These are phyloP conservation scores for Penicillium sp. DNA, from an alignment of 2,329 filamentous ascomycete genomes.

Conservation along the genomic window DNA sequence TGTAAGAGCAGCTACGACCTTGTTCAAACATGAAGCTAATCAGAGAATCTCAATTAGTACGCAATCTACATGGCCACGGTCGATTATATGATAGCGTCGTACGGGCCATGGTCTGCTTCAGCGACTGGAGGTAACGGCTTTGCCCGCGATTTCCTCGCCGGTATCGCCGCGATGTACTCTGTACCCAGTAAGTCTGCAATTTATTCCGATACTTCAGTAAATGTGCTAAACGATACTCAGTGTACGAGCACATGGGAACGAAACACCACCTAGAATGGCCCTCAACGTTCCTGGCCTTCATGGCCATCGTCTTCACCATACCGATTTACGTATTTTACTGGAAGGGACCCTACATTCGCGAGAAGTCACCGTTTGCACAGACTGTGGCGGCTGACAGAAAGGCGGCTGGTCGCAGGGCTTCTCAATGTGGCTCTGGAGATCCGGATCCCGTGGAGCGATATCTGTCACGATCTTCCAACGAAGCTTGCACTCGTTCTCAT, in stretches of 20 bases:
- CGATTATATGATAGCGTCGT: slow-evolving; percentile 76
- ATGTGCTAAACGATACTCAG: slow-evolving; percentile 23
- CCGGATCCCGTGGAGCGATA: slow-evolving; percentile 27
- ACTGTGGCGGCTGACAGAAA: slow-evolving; percentile 53
- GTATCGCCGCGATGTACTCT: slow-evolving; percentile 66
- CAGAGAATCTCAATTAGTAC: slow-evolving; percentile 26
- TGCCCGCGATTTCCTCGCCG: slow-evolving; percentile 71
- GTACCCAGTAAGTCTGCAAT: slow-evolving; percentile 47
- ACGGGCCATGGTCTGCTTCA: slow-evolving; percentile 72
- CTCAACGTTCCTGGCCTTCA: slow-evolving; percentile 61
- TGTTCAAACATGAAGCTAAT: neutral
- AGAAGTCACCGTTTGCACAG: slow-evolving; percentile 65
- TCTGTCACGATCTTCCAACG: slow-evolving; percentile 13
- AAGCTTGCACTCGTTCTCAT: neutral
- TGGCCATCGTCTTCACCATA: slow-evolving; percentile 62
- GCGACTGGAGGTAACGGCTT: slow-evolving; percentile 77
- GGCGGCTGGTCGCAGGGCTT: slow-evolving; percentile 27
- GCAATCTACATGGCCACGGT: slow-evolving; percentile 68
- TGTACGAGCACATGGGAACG: slow-evolving; percentile 52
- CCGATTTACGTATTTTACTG: slow-evolving; percentile 69
- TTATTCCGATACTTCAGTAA: neutral
- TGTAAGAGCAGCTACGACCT: slow-evolving; percentile 32
- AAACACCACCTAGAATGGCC: slow-evolving; percentile 58
- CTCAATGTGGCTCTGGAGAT: slow-evolving; percentile 29
- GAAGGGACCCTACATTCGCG: slow-evolving; percentile 60